Percentiles rank a stretch among this genome's conserved stretches.
Evolutionary conservation across 164 flowering plant genomes (phyloP).

Genomic region (Sedum album): DNA sequence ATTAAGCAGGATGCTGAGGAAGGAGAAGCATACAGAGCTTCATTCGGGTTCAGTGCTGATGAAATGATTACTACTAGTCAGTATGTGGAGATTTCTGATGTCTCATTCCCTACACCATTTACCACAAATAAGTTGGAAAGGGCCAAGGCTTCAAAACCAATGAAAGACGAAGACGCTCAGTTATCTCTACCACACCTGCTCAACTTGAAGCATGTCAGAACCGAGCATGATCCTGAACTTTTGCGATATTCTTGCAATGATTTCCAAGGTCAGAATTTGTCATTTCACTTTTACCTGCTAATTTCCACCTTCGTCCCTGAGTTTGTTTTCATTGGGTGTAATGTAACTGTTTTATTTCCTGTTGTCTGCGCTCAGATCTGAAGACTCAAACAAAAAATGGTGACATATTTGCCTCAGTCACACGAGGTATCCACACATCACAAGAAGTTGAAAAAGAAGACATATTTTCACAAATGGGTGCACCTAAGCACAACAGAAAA

Average conservation of each 20-base stretch:
- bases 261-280: slow-evolving; percentile 32
- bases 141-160: background rate
- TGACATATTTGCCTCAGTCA: slow-evolving; percentile 23
- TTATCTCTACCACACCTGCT: slow-evolving; percentile 17
- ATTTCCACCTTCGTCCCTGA: background rate
- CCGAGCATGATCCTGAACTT: slow-evolving; percentile 10
- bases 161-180: slow-evolving; percentile 14
- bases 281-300: background rate
- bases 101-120: slow-evolving; percentile 39
- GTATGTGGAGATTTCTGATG: slow-evolving; percentile 78
- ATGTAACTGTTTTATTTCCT: background rate
- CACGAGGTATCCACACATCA: slow-evolving; percentile 16
- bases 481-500: slow-evolving; percentile 35
- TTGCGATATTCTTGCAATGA: slow-evolving; percentile 21
- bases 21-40: slow-evolving; percentile 89
- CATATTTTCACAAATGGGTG: slow-evolving; percentile 44
- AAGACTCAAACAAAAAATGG: slow-evolving; percentile 21
- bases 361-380: slow-evolving; percentile 24
- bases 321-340: too few species aligned
- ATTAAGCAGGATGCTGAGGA: slow-evolving; percentile 83
- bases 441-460: slow-evolving; percentile 40
- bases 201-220: slow-evolving; percentile 18
- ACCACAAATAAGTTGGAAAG: background rate
- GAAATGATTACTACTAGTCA: slow-evolving; percentile 71
- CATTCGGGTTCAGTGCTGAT: slow-evolving; percentile 99